Percentiles rank a stretch among this genome's conserved stretches.
These are phyloP conservation scores for Trichothecium roseum DNA, from an alignment of 2,329 filamentous ascomycete genomes.

Conservation along the genomic window DNA sequence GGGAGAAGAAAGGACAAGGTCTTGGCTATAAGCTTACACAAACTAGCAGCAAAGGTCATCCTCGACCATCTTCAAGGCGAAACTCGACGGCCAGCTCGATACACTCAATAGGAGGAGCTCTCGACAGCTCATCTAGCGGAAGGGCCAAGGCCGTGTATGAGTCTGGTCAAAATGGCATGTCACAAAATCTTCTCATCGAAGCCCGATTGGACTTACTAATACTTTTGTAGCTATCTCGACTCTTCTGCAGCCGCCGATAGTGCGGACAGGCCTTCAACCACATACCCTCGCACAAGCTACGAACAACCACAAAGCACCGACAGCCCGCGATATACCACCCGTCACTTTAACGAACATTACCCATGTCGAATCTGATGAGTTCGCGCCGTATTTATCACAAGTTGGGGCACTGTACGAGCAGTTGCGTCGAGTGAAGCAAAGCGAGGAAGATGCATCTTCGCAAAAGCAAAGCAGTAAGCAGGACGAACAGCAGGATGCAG, in stretches of 20 bases:
- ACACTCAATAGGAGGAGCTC: constrained; percentile 72
- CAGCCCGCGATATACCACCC: constrained; percentile 81
- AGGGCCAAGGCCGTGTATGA: constrained; percentile 52
- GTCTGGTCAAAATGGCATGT: constrained; percentile 70
- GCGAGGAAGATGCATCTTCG: constrained; percentile 51
- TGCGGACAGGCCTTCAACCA: constrained; percentile 76
- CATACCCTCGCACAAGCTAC: constrained; percentile 60
- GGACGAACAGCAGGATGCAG: constrained; percentile 29
- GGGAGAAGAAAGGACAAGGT: too few species aligned
- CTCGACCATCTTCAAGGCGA: constrained; percentile 47
- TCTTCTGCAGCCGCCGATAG: constrained; percentile 81
- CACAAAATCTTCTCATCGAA: background rate
- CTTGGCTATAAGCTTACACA: constrained; percentile 10
- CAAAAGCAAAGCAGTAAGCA: constrained; percentile 26
- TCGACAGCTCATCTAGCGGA: constrained; percentile 57
- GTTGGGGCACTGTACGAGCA: constrained; percentile 84
- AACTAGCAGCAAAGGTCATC: constrained; percentile 26
- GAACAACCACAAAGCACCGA: constrained; percentile 73
- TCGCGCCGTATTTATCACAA: constrained; percentile 74
- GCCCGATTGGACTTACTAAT: background rate
- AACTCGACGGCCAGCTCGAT: constrained; percentile 83
- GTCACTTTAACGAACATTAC: constrained; percentile 84
- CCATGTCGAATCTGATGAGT: constrained; percentile 68
- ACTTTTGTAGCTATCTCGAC: constrained; percentile 69
- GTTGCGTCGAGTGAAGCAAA: constrained; percentile 73